Evolutionary conservation across 495 filamentous ascomycete species (phyloP), one percentile per base, ranked within the genome.

Genomic region (Penicillium simplicissimum): DNA sequence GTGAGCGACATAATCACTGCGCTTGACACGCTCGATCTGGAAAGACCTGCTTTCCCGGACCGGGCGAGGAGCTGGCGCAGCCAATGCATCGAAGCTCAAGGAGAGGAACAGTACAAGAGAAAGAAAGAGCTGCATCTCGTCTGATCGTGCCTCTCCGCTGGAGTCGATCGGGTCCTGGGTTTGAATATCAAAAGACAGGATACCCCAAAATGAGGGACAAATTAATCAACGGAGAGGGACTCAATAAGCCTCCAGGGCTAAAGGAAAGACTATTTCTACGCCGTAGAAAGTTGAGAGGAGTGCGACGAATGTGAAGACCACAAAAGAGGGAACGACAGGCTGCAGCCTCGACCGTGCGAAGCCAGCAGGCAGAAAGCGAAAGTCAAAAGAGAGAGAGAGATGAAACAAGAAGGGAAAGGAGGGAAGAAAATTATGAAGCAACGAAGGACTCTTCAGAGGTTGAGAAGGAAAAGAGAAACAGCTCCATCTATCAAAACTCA

Each of bases 11-110:
- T 81, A 82, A 55, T 78, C 73, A 35, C 73, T 77, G 58, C 87
- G 88, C 53, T 77, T 74, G 15, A 85, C 70, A 56, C 84, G 79
- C 33, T 86, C 81, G 43, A 90, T 77, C 64, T 82, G 88, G 79
- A 87, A 90, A 56, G 79, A 82, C 53, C 71, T 67, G 66, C 69
- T 63, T 63, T 73, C 67, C 15, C 55, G 62, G 47, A 71, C 71
- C n/a, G 65, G 57, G 9, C 28, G 59, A 48, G 61, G 35, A 31
- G 71, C 63, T 2, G 78, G 78, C 19, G 71, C 71, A 23, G 75
- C 70, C 15, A 78, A 56, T 57, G 65, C 75, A 15, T 81, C 74
- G 63, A 79, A 78, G 66, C 68, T 66, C 67, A 77, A 58, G 23
- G 59, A 71, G 60, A 77, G 57, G 9, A 68, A 62, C 9, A 74